These are phyloP conservation scores for Naganishia liquefaciens DNA, from an alignment of 1,284 basidiomycete species.

Conservation along the genomic window DNA sequence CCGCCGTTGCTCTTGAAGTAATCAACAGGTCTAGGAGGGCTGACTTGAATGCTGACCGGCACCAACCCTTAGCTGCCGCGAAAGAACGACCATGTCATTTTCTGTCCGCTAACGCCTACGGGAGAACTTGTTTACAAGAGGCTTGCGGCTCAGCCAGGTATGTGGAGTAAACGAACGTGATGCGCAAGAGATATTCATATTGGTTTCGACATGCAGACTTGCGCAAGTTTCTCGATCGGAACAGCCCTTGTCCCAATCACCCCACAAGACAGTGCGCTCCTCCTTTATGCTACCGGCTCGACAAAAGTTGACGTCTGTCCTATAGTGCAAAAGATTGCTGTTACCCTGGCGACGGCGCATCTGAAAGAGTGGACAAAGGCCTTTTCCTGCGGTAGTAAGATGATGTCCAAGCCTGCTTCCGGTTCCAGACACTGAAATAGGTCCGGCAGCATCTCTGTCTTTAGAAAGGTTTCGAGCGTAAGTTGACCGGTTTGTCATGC, in stretches of 20 bases:
- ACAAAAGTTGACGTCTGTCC: neutral
- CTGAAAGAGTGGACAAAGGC: conserved; percentile 39
- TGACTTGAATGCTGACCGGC: conserved; percentile 31
- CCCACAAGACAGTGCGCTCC: conserved; percentile 35
- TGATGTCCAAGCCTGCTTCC: too few species aligned
- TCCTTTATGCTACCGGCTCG: neutral
- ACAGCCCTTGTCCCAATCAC: conserved; percentile 54
- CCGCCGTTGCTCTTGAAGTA: conserved; percentile 53
- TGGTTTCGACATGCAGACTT: conserved; percentile 43
- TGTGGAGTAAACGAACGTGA: neutral
- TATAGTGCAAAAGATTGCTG: conserved; percentile 8
- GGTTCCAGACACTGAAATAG: neutral
- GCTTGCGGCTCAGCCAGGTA: conserved; percentile 35
- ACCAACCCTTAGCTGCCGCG: conserved; percentile 50
- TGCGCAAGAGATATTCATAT: too few species aligned
- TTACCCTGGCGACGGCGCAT: conserved; percentile 31
- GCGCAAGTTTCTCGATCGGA: conserved; percentile 49
- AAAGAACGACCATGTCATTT: conserved; percentile 57
- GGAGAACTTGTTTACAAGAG: conserved; percentile 54
- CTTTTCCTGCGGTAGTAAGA: conserved; percentile 46
- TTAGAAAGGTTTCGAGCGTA: conserved; percentile 50
- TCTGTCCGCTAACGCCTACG: conserved; percentile 55
- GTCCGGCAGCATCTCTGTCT: conserved; percentile 42
- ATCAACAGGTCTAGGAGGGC: neutral
- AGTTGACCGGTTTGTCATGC: conserved; percentile 21